phyloP scores from a whole-genome alignment of 148 eudicot genomes.

The Salicornia ramosissima region DNA sequence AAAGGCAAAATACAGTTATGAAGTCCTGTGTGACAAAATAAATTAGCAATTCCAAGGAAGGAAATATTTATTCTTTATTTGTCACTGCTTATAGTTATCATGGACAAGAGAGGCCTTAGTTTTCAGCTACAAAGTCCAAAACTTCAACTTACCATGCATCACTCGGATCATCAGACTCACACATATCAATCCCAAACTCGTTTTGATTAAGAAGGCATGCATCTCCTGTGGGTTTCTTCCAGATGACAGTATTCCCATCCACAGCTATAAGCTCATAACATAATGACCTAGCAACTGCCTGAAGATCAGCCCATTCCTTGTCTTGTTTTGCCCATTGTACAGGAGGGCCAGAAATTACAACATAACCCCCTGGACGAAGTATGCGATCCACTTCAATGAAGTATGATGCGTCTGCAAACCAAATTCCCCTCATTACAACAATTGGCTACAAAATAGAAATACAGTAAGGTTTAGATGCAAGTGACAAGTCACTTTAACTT shows the following conservation, averaged over 20 bases:
- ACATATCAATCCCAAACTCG: slow-evolving; percentile 68
- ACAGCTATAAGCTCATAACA: slow-evolving; percentile 92
- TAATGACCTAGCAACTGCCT: slow-evolving; percentile 86
- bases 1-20: slow-evolving; percentile 7
- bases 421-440: slow-evolving; percentile 9
- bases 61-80: neutral
- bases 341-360: slow-evolving; percentile 96
- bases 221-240: slow-evolving; percentile 83
- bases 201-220: slow-evolving; percentile 81
- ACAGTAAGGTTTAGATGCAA: neutral
- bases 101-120: neutral
- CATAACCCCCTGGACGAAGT: slow-evolving; percentile 94
- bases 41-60: no score
- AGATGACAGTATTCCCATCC: slow-evolving; percentile 88
- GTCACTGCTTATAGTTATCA: neutral
- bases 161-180: slow-evolving; percentile 83
- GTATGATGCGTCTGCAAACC: slow-evolving; percentile 85
- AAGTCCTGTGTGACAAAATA: neutral
- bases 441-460: slow-evolving; percentile 1
- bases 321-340: slow-evolving; percentile 94
- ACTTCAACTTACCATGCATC: slow-evolving; percentile 59
- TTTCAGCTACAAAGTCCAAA: neutral
- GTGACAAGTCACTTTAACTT: slow-evolving; percentile 32
- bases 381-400: slow-evolving; percentile 91
- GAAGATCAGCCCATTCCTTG: slow-evolving; percentile 98